Conservation (phyloP, 257 asterid genomes). For the Galeopsis tetrahit region DNA sequence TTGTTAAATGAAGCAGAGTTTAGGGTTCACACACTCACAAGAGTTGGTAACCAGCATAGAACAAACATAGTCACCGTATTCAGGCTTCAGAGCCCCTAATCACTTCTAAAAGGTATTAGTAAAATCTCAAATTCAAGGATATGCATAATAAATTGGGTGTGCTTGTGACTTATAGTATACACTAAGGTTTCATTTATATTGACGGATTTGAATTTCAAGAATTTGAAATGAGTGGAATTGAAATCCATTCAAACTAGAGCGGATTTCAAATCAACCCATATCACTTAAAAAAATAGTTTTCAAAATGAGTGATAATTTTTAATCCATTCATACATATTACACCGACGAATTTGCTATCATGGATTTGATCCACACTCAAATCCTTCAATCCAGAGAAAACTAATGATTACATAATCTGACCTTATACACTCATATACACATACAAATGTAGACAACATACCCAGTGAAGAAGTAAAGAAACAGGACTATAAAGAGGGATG, state of each 20-base stretch:
- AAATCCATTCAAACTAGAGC: not conserved
- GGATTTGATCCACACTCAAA: not conserved
- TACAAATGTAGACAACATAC: slow-evolving; percentile 46
- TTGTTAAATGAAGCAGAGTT: not conserved
- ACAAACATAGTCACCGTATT: slow-evolving; percentile 28
- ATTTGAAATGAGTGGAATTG: not conserved
- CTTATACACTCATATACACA: not conserved
- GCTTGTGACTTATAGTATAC: not conserved
- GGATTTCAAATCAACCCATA: not conserved
- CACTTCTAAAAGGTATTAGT: slow-evolving; percentile 18
- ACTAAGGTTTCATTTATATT: not conserved
- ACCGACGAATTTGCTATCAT: not conserved
- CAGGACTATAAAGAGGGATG: slow-evolving; percentile 81
- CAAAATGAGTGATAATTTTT: not conserved
- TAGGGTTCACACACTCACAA: slow-evolving; percentile 55
- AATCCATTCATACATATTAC: not conserved
- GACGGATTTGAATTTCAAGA: not conserved
- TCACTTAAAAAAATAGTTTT: not conserved
- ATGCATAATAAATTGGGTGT: not conserved
- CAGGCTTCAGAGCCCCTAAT: slow-evolving; percentile 26
- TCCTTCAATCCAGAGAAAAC: not conserved
- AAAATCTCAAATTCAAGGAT: slow-evolving; percentile 16
- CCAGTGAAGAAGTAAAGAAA: slow-evolving; percentile 95
- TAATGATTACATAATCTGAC: not conserved
- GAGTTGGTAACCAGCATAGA: slow-evolving; percentile 93